phyloP scores from a whole-genome alignment of 163 green algal species.

The Scenedesmus sp. region DNA sequence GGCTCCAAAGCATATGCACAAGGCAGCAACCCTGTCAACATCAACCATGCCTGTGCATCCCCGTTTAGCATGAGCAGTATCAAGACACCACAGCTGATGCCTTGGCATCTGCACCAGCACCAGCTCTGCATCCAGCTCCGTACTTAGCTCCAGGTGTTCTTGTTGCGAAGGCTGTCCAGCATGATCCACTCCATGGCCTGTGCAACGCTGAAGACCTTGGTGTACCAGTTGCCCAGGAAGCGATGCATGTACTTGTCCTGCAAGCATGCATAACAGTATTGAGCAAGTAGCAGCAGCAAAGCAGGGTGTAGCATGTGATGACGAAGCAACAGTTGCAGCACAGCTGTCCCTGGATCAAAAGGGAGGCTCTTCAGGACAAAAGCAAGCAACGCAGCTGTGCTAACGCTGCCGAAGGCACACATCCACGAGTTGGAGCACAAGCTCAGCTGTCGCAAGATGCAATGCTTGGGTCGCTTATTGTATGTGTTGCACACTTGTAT shows the following conservation, averaged over 20 bases:
- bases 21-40: too few species aligned
- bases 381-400: not conserved
- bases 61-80: too few species aligned
- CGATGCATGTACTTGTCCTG: constrained; percentile 36
- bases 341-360: too few species aligned
- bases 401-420: too few species aligned
- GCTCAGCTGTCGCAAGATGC: not conserved
- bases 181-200: constrained; percentile 57
- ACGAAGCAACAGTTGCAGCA: not conserved
- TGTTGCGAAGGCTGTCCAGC: constrained; percentile 47
- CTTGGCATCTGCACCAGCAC: too few species aligned
- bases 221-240: constrained; percentile 48
- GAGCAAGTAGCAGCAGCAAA: not conserved
- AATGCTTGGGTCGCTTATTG: too few species aligned
- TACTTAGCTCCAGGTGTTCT: constrained; percentile 20
- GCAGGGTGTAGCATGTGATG: too few species aligned
- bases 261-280: not conserved
- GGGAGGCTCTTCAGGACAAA: too few species aligned
- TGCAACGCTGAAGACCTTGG: constrained; percentile 41
- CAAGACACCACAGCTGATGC: not conserved
- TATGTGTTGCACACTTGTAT: too few species aligned
- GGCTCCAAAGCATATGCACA: too few species aligned
- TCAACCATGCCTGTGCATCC: too few species aligned
- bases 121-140: not conserved
- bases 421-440: not conserved